These are phyloP conservation scores for Fusarium goolgardi DNA, from an alignment of 2,329 filamentous ascomycete species.

Conservation along the genomic window DNA sequence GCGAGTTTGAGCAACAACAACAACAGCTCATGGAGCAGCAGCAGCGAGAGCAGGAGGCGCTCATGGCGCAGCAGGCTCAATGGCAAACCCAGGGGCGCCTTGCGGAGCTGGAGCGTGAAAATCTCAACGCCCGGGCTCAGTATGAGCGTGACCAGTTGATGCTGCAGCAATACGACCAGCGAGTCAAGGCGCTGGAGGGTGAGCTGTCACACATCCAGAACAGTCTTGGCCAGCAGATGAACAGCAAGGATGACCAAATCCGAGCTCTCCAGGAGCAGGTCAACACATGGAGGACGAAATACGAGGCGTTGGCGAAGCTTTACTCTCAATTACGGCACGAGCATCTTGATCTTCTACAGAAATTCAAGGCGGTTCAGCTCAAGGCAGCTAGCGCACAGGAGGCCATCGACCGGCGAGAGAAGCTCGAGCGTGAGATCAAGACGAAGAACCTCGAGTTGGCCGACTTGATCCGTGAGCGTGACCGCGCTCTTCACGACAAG, in stretches of 20 bases:
- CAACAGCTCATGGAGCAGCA: conserved; percentile 88
- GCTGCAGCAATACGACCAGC: conserved; percentile 94
- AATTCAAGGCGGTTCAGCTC: conserved; percentile 94
- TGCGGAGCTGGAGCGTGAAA: conserved; percentile 94
- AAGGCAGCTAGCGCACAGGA: conserved; percentile 98
- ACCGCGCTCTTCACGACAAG: conserved; percentile 92
- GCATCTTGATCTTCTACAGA: conserved; percentile 93
- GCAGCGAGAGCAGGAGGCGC: conserved; percentile 87
- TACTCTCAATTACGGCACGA: conserved; percentile 97
- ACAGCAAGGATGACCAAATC: conserved; percentile 95
- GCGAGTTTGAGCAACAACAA: conserved; percentile 97
- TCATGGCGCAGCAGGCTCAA: conserved; percentile 87
- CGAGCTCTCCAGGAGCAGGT: conserved; percentile 93
- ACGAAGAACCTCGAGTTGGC: conserved; percentile 99
- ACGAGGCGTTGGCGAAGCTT: conserved; percentile 94
- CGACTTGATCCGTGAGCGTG: conserved; percentile 97
- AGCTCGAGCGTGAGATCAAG: conserved; percentile 96
- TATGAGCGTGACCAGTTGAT: conserved; percentile 98
- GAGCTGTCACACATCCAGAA: conserved; percentile 85
- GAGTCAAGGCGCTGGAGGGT: conserved; percentile 91
- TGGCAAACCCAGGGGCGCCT: conserved; percentile 96
- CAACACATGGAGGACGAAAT: conserved; percentile 97
- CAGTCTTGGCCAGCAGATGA: conserved; percentile 85
- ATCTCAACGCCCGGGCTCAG: conserved; percentile 91
- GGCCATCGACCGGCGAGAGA: conserved; percentile 93